Evolutionary conservation across 108 stramenopile genomes (phyloP).

Genomic region (Epipyxis sp.): DNA sequence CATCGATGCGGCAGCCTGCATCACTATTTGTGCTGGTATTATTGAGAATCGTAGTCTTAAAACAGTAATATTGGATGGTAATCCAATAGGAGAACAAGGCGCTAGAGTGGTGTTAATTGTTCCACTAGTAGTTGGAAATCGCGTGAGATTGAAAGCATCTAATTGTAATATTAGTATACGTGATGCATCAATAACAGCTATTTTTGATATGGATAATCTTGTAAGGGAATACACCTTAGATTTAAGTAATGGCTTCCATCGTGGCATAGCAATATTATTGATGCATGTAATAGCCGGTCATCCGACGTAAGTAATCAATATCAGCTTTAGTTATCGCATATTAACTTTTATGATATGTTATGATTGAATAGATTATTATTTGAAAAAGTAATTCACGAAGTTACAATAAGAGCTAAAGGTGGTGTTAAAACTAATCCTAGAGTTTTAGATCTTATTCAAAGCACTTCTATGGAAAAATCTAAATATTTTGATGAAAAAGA

Average conservation of each 20-base stretch:
- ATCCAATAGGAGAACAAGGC: slow-evolving; percentile 50
- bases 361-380: too few species aligned
- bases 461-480: background rate
- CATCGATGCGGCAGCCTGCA: slow-evolving; percentile 44
- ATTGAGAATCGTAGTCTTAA: slow-evolving; percentile 37
- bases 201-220: background rate
- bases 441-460: background rate
- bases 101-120: slow-evolving; percentile 40
- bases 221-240: background rate
- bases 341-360: too few species aligned
- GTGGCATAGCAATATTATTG: background rate
- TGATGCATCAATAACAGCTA: slow-evolving; percentile 14
- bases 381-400: too few species aligned
- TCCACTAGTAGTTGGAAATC: background rate
- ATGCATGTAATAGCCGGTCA: slow-evolving; percentile 4
- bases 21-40: slow-evolving; percentile 44
- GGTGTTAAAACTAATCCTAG: too few species aligned
- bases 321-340: too few species aligned
- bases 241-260: background rate
- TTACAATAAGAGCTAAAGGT: background rate
- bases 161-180: background rate
- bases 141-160: background rate
- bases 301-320: background rate
- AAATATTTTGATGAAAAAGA: background rate
- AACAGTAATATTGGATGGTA: slow-evolving; percentile 46